Evolutionary conservation across 2,329 filamentous ascomycete genomes (phyloP), one percentile per base, ranked within the genome.

Genomic region (Aspergillus fumigatiaffinis): DNA sequence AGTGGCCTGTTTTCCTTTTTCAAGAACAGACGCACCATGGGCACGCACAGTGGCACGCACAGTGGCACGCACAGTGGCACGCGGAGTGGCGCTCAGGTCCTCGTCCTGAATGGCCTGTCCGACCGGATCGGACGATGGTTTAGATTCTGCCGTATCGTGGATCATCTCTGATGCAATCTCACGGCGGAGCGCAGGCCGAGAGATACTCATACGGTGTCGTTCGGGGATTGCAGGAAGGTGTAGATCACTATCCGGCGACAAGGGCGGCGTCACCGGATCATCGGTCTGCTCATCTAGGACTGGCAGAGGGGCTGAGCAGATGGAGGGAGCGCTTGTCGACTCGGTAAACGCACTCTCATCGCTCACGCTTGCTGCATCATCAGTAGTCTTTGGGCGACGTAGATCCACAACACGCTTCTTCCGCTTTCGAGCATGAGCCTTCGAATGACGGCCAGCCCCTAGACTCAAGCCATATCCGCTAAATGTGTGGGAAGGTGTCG

Each of bases 211-310:
- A 28, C 66, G 67, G 51, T 68, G 70, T 14, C 68, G 66, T 57
- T 76, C 73, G 6, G 72, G 70, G 21, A 75, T 71, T 1, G 65
- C 50, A 8, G 71, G 71, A 51, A 73, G 60, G n/a, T 70, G 65
- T 10, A 65, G 60, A 29, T 69, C 71, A 51, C 54, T 69, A 51
- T 72, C 66, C 10, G 81, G 82, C 44, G 78, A 81, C 53, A 76
- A 68, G 5, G 79, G 81, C 21, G 82, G 82, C 10, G 81, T 84
- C 14, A 81, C 73, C 17, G 78, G 77, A 55, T 84, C 82, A 41
- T 83, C 77, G 51, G 83, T 82, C 3, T 80, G 78, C 60, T 88
- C 86, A 63, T 87, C 86, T 0, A 84, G 78, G 46, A 87, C 83
- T 0, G 82, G 81, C 0, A 80, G 74, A 8, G 83, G 76, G 42